A percentile compares a stretch with the other conserved stretches of the same genome.
phyloP scores from a whole-genome alignment of 2,329 filamentous ascomycete species.

The Onygenales sp. region DNA sequence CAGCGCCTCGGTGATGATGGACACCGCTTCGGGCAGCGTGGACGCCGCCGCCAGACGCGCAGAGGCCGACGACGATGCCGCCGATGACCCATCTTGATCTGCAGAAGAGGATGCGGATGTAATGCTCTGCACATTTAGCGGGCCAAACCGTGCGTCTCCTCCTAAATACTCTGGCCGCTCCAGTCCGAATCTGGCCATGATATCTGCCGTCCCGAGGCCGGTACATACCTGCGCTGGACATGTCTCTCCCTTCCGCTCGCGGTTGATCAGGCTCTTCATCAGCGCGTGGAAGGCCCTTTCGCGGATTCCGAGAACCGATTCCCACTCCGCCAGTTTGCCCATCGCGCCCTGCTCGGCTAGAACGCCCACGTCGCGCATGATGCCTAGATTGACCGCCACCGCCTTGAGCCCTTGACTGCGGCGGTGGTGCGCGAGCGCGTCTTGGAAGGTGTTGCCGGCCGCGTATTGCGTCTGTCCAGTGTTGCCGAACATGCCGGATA shows the following conservation, averaged over 20 bases:
- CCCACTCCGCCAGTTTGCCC: not conserved
- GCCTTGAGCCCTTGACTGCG: constrained; percentile 7
- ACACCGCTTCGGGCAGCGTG: not conserved
- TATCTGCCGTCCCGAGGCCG: not conserved
- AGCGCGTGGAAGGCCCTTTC: not conserved
- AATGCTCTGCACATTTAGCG: not conserved
- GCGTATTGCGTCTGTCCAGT: constrained; percentile 27
- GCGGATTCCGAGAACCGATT: not conserved
- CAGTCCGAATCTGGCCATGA: not conserved
- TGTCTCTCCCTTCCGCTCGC: not conserved
- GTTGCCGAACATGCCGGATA: constrained; percentile 29
- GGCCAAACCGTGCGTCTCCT: not conserved
- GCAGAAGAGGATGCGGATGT: not conserved
- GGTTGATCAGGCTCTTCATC: not conserved
- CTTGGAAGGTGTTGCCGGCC: constrained; percentile 17
- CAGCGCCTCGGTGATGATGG: constrained; percentile 1
- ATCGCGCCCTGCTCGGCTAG: not conserved
- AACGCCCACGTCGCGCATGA: constrained; percentile 10
- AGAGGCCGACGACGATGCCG: not conserved
- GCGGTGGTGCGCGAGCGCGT: constrained; percentile 12
- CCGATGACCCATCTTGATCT: not conserved
- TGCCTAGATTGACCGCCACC: constrained; percentile 11
- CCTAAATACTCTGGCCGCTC: not conserved
- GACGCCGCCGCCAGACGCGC: constrained; percentile 1
- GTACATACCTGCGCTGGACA: not conserved